Percentiles rank a stretch among this genome's conserved stretches.
Conservation (phyloP, 1,284 basidiomycete genomes). For the Cryptococcus amylolentus region DNA sequence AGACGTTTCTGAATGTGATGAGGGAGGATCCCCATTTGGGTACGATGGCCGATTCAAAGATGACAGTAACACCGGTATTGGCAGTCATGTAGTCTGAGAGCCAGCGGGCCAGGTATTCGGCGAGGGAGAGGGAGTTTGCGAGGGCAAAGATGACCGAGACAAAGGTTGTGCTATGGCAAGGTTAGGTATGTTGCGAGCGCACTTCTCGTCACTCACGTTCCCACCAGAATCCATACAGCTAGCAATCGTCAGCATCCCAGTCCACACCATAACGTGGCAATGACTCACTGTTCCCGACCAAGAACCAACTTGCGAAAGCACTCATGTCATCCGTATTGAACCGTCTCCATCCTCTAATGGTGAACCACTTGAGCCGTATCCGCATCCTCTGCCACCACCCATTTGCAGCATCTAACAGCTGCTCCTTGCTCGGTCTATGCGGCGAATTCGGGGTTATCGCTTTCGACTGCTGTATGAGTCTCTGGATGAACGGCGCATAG, state of each 20-base stretch:
- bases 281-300: constrained; percentile 76
- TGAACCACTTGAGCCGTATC: constrained; percentile 97
- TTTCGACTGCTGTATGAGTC: constrained; percentile 52
- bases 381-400: constrained; percentile 85
- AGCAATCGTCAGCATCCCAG: neutral
- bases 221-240: constrained; percentile 75
- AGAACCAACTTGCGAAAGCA: constrained; percentile 90
- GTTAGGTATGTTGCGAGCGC: constrained; percentile 7
- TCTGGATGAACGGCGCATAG: constrained; percentile 74
- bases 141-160: constrained; percentile 88
- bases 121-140: constrained; percentile 82
- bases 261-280: neutral
- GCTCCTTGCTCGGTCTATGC: constrained; percentile 79
- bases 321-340: constrained; percentile 97
- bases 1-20: constrained; percentile 96
- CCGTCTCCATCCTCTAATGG: constrained; percentile 88
- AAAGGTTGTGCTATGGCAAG: constrained; percentile 73
- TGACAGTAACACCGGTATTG: constrained; percentile 88
- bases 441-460: constrained; percentile 50
- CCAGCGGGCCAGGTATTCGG: constrained; percentile 84
- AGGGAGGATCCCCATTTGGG: constrained; percentile 95
- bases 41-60: constrained; percentile 96
- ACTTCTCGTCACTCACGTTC: constrained; percentile 65
- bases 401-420: constrained; percentile 78
- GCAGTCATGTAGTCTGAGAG: constrained; percentile 91